Base-by-base conservation (phyloP, 176 grass and related monocot species). In the Oryza meridionalis region DNA sequence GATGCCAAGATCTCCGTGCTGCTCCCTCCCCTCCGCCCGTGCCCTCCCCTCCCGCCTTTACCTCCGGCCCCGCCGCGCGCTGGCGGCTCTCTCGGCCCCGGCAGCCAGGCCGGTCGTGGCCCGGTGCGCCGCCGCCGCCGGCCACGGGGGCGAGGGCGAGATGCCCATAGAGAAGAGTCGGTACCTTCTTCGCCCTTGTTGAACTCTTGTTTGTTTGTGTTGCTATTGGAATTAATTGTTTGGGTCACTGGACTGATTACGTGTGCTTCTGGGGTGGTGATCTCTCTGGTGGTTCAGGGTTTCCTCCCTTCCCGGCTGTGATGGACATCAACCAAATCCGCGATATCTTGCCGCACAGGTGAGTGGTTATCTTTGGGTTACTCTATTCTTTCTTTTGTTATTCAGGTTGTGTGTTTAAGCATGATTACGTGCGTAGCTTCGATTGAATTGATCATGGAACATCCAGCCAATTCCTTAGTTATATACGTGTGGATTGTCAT, bases 91-190 rank as follows among this genome's bases (percentile, higher is more conserved):
- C 19, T 59, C 21, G 55, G 21, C 55, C 55, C 55, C 1, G 21
- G 21, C 63, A 21, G 84, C 76, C 1, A 29, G 35, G 24, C 72
- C 58, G 24, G 37, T 88, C 27, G 67, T 87, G 11, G 73, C 82
- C 25, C 87, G 69, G 43, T 59, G 78, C 78, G 82, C 78, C 38
- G 78, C 69, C 1, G 89, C 4, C 7, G 38, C 4, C 2, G 58
- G 33, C 67, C 73, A 75, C 32, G 63, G 17, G 38, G 89, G 59
- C 73, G 67, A 78, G 27, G 75, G 22, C 67, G 82, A 69, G 82
- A 71, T 44, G 64, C 92, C 92, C 25, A 85, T 94, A 45, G 92
- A 94, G 87, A 94, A 94, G 77, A 94, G 92, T 94, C 4, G 37
- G 90, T 19, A 0, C 45, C 16, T 69, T 86, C 45, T 17, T 16